Base-by-base conservation (phyloP, 2,329 filamentous ascomycete species). In the Aspergillus sp. region DNA sequence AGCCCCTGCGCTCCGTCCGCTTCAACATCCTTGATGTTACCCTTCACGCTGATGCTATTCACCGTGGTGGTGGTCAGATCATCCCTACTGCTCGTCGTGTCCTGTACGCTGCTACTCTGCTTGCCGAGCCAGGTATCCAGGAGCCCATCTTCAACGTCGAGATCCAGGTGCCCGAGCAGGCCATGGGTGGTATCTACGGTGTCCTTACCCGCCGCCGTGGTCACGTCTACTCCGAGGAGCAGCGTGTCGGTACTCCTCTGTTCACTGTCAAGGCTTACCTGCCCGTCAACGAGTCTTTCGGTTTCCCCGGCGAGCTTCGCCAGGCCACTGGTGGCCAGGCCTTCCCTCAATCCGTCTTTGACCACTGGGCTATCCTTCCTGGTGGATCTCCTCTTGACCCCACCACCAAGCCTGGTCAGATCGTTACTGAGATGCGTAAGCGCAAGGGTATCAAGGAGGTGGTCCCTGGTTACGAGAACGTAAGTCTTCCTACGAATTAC, bases 21-120 rank as follows among this genome's bases (percentile, higher is more conserved):
- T 99, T 96, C 87, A 99, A 99, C 89, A 89, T 99, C 79, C 88
- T 97, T 77, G 95, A 99, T 90, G 95, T 99, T 71, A 99, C 95
- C 72, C 91, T 99, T 64, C 95, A 99, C 86, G 92, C 95, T 75
- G 95, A 99, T 89, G 93, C 95, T 73, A 99, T 99, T 72, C 95
- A 99, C 83, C 93, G 95, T 89, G 95, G 95, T 87, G 93, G 91
- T 87, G 95, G 95, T 78, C 95, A 99, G 84, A 85, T 99, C 81
- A 99, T 99, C 78, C 95, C 95, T 71, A 98, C 95, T 74, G 86
- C 95, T 72, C 92, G 95, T 83, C 95, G 95, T 89, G 95, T 96
- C 72, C 85, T 99, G 74, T 98, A 96, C 83, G 95, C 95, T 74
- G 85, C 95, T 68, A 81, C 91, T 67, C 89, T 99, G 67, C 86